Evolutionary conservation across 2,329 filamentous ascomycete species (phyloP).

Genomic region (Aspergillus sp.): DNA sequence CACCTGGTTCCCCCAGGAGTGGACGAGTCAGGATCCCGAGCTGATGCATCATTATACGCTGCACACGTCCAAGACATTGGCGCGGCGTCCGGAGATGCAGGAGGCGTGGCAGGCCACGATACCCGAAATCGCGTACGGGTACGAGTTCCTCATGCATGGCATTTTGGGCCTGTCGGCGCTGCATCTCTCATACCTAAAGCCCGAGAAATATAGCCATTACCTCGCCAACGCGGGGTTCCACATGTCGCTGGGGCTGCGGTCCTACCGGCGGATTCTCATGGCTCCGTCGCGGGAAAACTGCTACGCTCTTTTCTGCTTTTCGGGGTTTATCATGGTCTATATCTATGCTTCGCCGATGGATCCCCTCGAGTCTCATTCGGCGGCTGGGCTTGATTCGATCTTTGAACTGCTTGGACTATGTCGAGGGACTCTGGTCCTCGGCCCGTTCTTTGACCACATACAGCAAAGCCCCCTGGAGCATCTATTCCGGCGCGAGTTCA

Average conservation of each 20-base stretch:
- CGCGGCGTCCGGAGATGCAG: constrained; percentile 18
- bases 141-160: constrained; percentile 13
- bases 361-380: background rate
- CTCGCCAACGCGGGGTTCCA: constrained; percentile 23
- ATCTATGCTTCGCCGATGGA: constrained; percentile 13
- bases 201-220: constrained; percentile 24
- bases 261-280: constrained; percentile 12
- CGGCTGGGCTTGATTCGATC: constrained; percentile 4
- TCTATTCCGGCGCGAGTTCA: background rate
- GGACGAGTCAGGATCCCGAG: constrained; percentile 30
- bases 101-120: constrained; percentile 1
- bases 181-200: constrained; percentile 20
- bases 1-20: constrained; percentile 13
- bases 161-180: constrained; percentile 10
- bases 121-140: constrained; percentile 4
- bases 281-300: constrained; percentile 14
- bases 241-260: constrained; percentile 22
- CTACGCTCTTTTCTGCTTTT: constrained; percentile 15
- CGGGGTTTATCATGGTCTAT: constrained; percentile 18
- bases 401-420: constrained; percentile 16
- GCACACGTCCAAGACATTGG: constrained; percentile 32
- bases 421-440: constrained; percentile 15
- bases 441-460: background rate
- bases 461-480: constrained; percentile 3
- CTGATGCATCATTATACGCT: constrained; percentile 50